Percentiles rank a stretch among this genome's conserved stretches.
Conservation (phyloP, 108 stramenopile genomes). For the Discostella pseudostelligera region DNA sequence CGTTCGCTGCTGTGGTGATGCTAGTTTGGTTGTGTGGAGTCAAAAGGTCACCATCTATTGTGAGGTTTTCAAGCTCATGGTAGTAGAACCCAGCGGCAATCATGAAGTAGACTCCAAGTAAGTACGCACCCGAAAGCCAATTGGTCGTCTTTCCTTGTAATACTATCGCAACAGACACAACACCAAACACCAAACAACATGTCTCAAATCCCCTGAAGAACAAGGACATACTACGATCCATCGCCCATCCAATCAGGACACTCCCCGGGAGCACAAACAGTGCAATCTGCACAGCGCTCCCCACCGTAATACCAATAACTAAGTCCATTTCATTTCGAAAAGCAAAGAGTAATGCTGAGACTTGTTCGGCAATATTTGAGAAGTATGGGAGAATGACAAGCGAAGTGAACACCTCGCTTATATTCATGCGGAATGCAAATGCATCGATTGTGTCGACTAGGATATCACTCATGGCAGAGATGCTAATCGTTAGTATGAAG, state of each 20-base stretch:
- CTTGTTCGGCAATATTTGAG: conserved; percentile 97
- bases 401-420: conserved; percentile 92
- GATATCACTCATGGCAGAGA: conserved; percentile 90
- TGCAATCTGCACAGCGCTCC: conserved; percentile 94
- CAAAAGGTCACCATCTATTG: conserved; percentile 46
- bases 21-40: conserved; percentile 26
- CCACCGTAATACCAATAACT: conserved; percentile 94
- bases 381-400: conserved; percentile 96
- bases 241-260: conserved; percentile 88
- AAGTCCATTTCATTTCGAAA: conserved; percentile 97
- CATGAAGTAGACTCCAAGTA: conserved; percentile 81
- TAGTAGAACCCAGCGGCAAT: conserved; percentile 87
- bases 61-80: conserved; percentile 76
- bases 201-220: conserved; percentile 90
- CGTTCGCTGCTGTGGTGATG: not conserved
- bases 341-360: conserved; percentile 90
- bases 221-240: conserved; percentile 85
- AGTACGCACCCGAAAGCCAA: conserved; percentile 76
- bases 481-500: conserved; percentile 81
- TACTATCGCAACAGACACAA: conserved; percentile 70
- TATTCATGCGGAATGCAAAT: conserved; percentile 69
- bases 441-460: conserved; percentile 95
- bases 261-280: conserved; percentile 93
- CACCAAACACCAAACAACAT: conserved; percentile 75
- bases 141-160: conserved; percentile 87